Base-by-base conservation (phyloP, 2,329 filamentous ascomycete genomes). In the Cladosporium sp. region DNA sequence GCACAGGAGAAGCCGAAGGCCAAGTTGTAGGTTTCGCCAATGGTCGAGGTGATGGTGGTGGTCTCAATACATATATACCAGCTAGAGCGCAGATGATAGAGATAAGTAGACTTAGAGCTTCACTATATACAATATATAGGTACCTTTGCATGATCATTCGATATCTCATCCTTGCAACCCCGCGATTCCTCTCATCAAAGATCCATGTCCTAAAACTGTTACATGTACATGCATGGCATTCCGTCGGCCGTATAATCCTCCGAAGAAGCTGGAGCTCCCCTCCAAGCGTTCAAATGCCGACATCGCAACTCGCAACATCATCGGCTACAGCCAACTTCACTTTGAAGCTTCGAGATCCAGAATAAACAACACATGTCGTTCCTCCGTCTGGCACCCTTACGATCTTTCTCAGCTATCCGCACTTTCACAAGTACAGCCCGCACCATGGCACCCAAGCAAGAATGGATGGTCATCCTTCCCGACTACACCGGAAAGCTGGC, bases 391-490 rank as follows among this genome's bases (percentile, higher is more conserved):
- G 36, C 49, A 25, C 28, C 52, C n/a, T 17, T 47, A 13, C 17
- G 19, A 47, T 28, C 25, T 2, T 34, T 47, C 52, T 36, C 32
- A 20, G 25, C 34, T 9, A 37, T 15, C 12, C 59, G 64, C 19
- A 48, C 44, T 13, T 67, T 69, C 58, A 40, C 62, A 37, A 59
- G 64, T 20, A 59, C 62, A 20, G 57, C 65, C 44, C 39, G 61
- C 24, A 55, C 36, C 36, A 69, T 68, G 57, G 68, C 72, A 51
- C 42, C 58, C 64, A 76, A 77, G 62, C 64, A 70, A 59, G 79
- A 81, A 71, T 81, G 78, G 78, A 73, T 81, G 55, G 72, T 79
- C 60, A 79, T 81, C 52, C 61, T 77, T 0, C 78, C 78, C 1
- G 79, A 81, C 62, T 66, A 74, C 35, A 60, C 62, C 2, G 74